phyloP scores from a whole-genome alignment of 1,284 basidiomycete genomes.

The Fistulina hepatica region DNA sequence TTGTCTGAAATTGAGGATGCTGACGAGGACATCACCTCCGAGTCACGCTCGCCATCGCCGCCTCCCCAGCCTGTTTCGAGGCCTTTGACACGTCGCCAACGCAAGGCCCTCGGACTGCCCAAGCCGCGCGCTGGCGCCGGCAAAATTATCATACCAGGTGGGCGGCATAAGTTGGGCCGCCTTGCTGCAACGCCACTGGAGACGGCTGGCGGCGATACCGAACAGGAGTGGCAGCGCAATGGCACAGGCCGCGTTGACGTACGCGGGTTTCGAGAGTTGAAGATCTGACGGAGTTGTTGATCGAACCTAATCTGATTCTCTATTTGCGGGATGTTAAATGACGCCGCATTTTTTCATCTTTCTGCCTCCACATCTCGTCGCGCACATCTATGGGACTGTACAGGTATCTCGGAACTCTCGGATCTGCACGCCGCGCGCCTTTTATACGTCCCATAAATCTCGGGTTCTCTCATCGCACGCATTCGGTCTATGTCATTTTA shows the following conservation, averaged over 20 bases:
- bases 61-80: slow-evolving; percentile 16
- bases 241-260: slow-evolving; percentile 69
- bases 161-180: slow-evolving; percentile 28
- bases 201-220: slow-evolving; percentile 20
- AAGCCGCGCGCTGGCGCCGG: slow-evolving; percentile 33
- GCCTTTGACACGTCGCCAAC: slow-evolving; percentile 50
- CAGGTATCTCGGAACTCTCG: too few species aligned
- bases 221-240: slow-evolving; percentile 61
- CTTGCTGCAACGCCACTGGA: slow-evolving; percentile 16
- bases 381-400: too few species aligned
- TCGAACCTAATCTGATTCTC: too few species aligned
- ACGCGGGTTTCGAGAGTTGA: slow-evolving; percentile 69
- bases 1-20: slow-evolving; percentile 14
- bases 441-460: too few species aligned
- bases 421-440: too few species aligned
- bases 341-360: too few species aligned
- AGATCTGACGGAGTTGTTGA: slow-evolving; percentile 40
- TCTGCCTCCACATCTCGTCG: too few species aligned
- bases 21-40: not conserved
- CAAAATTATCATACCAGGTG: slow-evolving; percentile 50
- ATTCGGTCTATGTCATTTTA: too few species aligned
- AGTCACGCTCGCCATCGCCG: slow-evolving; percentile 7
- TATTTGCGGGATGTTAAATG: too few species aligned
- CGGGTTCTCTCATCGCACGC: too few species aligned
- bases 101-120: slow-evolving; percentile 56